These are phyloP conservation scores for Phyllosticta capitalensis DNA, from an alignment of 2,329 filamentous ascomycete species.

Conservation along the genomic window DNA sequence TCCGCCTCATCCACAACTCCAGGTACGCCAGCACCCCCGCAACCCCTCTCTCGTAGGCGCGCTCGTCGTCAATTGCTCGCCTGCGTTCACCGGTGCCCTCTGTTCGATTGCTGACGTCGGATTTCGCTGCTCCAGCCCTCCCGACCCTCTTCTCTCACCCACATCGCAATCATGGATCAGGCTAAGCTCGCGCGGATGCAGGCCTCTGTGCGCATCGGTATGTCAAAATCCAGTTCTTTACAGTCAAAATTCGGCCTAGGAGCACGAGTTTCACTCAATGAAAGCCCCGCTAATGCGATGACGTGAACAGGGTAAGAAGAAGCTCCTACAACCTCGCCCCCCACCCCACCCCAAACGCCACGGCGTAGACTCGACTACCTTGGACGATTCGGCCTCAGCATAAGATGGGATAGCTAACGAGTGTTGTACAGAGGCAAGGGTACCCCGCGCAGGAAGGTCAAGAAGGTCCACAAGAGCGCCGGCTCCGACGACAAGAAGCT, in stretches of 20 bases:
- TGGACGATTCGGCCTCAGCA: neutral
- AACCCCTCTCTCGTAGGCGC: neutral
- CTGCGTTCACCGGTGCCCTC: neutral
- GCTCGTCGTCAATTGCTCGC: neutral
- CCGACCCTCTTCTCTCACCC: slow-evolving; percentile 9
- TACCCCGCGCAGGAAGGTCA: slow-evolving; percentile 93
- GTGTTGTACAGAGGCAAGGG: slow-evolving; percentile 70
- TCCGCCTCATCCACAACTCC: slow-evolving; percentile 9
- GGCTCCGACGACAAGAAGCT: slow-evolving; percentile 99
- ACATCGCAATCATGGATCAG: slow-evolving; percentile 35
- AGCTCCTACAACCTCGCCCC: neutral
- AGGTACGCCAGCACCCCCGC: slow-evolving; percentile 7
- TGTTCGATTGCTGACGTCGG: slow-evolving; percentile 2
- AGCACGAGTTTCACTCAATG: neutral
- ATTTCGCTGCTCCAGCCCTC: slow-evolving; percentile 5
- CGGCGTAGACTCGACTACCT: neutral
- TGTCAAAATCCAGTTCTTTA: slow-evolving; percentile 14
- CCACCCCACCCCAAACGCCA: neutral
- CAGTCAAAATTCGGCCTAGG: neutral
- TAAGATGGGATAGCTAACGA: neutral
- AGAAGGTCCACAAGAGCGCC: slow-evolving; percentile 89
- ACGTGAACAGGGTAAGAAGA: slow-evolving; percentile 13
- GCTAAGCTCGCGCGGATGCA: slow-evolving; percentile 37
- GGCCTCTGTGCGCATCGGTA: slow-evolving; percentile 35
- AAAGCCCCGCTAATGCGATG: slow-evolving; percentile 11